These are phyloP conservation scores for Leccinum variicolor DNA, from an alignment of 768 basidiomycete species.

Conservation along the genomic window DNA sequence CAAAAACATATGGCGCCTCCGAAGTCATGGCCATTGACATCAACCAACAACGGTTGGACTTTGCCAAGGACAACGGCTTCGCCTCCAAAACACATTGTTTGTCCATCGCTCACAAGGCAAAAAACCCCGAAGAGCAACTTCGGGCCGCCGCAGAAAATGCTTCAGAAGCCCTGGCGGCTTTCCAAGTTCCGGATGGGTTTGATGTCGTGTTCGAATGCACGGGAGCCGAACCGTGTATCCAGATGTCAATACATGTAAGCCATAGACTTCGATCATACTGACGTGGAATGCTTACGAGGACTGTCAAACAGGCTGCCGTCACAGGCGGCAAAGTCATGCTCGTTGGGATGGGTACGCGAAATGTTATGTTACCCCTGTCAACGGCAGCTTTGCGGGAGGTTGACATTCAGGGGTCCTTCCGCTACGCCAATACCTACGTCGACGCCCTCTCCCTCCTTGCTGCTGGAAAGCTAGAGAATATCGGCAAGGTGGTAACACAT, in stretches of 20 bases:
- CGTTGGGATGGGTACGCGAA: slow-evolving; percentile 92
- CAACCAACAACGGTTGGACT: slow-evolving; percentile 75
- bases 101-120: slow-evolving; percentile 46
- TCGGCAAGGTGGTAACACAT: slow-evolving; percentile 78
- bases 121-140: slow-evolving; percentile 54
- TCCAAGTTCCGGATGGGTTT: slow-evolving; percentile 72
- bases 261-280: slow-evolving; percentile 19
- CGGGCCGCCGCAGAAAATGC: slow-evolving; percentile 59
- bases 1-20: slow-evolving; percentile 66
- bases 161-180: slow-evolving; percentile 47
- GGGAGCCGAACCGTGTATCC: slow-evolving; percentile 88
- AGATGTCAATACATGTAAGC: slow-evolving; percentile 85
- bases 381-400: slow-evolving; percentile 85
- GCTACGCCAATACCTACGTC: slow-evolving; percentile 88
- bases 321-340: slow-evolving; percentile 90
- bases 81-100: slow-evolving; percentile 70
- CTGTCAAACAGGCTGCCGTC: slow-evolving; percentile 58
- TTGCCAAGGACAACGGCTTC: slow-evolving; percentile 74
- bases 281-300: slow-evolving; percentile 12
- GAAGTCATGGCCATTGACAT: slow-evolving; percentile 82
- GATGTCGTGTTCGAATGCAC: slow-evolving; percentile 95
- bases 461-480: slow-evolving; percentile 59
- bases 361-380: slow-evolving; percentile 78
- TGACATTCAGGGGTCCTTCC: slow-evolving; percentile 89
- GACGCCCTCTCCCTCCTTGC: slow-evolving; percentile 74